A percentile compares a stretch with the other conserved stretches of the same genome.
Conservation (phyloP, 2,329 filamentous ascomycete species). For the Alternaria sp. region DNA sequence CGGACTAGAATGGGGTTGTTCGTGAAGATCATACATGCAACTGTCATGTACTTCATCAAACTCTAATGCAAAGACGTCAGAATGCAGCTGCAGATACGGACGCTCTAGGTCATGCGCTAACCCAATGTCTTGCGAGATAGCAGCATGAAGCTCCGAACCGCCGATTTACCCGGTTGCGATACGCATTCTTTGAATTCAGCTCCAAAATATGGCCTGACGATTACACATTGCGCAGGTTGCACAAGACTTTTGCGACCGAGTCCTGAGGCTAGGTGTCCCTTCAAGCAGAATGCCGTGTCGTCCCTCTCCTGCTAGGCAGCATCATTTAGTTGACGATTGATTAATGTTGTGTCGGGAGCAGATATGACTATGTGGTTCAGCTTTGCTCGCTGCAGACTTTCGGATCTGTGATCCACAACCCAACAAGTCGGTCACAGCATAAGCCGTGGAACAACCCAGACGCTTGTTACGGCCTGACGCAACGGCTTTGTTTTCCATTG, state of each 20-base stretch:
- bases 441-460: background rate
- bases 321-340: background rate
- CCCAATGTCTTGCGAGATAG: background rate
- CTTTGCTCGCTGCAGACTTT: background rate
- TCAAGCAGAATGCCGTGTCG: background rate
- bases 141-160: background rate
- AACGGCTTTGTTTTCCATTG: background rate
- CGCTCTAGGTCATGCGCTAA: background rate
- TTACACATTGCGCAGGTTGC: background rate
- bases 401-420: background rate
- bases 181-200: background rate
- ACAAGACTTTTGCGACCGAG: background rate
- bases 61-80: background rate
- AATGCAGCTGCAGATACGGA: background rate
- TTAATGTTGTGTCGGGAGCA: background rate
- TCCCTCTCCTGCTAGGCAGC: background rate
- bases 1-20: background rate
- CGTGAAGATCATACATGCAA: background rate
- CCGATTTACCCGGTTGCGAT: background rate
- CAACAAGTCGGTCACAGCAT: background rate
- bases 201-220: background rate
- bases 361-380: background rate
- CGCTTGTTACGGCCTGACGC: background rate
- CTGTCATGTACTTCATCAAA: background rate
- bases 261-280: background rate